phyloP scores from a whole-genome alignment of 2,329 filamentous ascomycete genomes.

The Aspergillus udagawae region DNA sequence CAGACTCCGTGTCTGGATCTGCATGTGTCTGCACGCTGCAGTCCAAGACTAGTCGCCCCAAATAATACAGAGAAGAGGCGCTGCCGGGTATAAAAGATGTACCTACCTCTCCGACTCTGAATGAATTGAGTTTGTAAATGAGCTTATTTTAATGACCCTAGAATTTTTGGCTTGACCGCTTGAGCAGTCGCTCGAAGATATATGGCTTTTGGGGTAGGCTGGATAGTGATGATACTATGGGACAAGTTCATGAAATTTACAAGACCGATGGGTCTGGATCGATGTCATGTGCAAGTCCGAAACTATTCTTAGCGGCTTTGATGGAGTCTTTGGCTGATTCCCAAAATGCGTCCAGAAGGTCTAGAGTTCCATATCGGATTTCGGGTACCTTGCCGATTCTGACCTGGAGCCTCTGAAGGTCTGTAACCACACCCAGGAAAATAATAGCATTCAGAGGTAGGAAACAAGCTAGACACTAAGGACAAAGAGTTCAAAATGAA shows the following conservation, averaged over 20 bases:
- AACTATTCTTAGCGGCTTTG: slow-evolving; percentile 11
- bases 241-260: slow-evolving; percentile 12
- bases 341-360: background rate
- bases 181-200: background rate
- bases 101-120: background rate
- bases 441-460: background rate
- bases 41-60: background rate
- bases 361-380: background rate
- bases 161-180: background rate
- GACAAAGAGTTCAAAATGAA: background rate
- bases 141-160: background rate
- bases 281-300: slow-evolving; percentile 15
- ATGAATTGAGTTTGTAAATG: background rate
- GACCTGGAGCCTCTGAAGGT: background rate
- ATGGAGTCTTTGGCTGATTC: background rate
- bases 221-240: background rate
- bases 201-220: no score
- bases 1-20: background rate
- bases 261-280: slow-evolving; percentile 10
- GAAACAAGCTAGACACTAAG: background rate
- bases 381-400: slow-evolving; percentile 9
- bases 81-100: background rate
- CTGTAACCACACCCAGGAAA: background rate
- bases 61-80: no score
- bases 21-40: no score